Evolutionary conservation across 805 yeast genomes (phyloP).

Genomic region (Pichia californica): DNA sequence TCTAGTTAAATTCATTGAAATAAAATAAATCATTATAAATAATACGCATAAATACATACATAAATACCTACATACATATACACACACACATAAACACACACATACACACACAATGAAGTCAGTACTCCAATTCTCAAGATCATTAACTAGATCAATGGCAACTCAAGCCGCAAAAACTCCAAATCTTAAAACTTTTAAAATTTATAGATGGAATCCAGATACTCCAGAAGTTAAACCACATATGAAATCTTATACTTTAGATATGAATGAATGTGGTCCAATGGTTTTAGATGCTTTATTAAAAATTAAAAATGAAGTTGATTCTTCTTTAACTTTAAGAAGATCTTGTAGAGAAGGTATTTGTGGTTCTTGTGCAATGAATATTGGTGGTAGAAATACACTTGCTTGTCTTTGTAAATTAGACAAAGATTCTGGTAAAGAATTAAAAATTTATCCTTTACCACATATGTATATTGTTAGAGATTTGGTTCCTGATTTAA

Average conservation of each 20-base stretch:
- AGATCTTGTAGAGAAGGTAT: constrained; percentile 99
- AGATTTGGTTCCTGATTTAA: constrained; percentile 95
- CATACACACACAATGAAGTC: constrained; percentile 2
- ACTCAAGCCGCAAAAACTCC: constrained; percentile 54
- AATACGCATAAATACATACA: no score
- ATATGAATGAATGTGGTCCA: constrained; percentile 91
- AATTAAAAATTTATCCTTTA: constrained; percentile 85
- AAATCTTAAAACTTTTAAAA: constrained; percentile 74
- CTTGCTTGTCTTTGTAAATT: constrained; percentile 94
- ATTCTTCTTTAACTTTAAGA: constrained; percentile 90
- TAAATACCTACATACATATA: no score
- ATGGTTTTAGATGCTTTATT: constrained; percentile 94
- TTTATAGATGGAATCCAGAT: constrained; percentile 98
- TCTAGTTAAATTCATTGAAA: no score
- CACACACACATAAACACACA: no score
- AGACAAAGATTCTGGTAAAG: constrained; percentile 69
- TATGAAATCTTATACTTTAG: constrained; percentile 76
- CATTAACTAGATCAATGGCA: constrained; percentile 32
- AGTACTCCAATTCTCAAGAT: constrained; percentile 13
- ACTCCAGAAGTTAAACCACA: constrained; percentile 87
- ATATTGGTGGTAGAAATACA: constrained; percentile 96
- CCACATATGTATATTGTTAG: constrained; percentile 98
- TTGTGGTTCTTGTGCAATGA: constrained; percentile 99
- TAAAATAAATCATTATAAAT: no score
- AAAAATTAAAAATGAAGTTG: constrained; percentile 95